phyloP scores from a whole-genome alignment of 2,329 filamentous ascomycete species.

The Alternaria infectoria region DNA sequence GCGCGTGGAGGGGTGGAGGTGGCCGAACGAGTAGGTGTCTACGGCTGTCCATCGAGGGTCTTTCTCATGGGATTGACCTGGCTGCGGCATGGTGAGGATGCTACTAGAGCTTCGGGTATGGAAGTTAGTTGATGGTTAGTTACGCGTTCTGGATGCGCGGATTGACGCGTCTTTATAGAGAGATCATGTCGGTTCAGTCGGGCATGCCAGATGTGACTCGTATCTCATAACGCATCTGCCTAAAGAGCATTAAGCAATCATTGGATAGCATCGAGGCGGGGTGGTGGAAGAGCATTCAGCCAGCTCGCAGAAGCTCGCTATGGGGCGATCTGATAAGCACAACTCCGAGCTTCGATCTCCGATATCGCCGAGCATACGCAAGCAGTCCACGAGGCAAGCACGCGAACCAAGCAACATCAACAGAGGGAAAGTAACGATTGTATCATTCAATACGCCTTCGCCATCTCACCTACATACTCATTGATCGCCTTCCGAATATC shows the following conservation, averaged over 20 bases:
- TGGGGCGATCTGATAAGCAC: background rate
- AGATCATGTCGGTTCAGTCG: background rate
- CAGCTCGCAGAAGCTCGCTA: background rate
- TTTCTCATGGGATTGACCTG: constrained; percentile 30
- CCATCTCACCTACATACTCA: background rate
- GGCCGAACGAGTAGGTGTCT: constrained; percentile 45
- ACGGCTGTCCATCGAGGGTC: constrained; percentile 49
- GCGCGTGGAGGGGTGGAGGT: constrained; percentile 40
- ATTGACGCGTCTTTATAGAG: constrained; percentile 9
- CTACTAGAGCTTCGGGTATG: background rate
- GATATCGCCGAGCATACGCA: constrained; percentile 14
- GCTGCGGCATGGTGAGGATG: background rate
- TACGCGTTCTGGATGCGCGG: background rate
- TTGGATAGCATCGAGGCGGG: background rate
- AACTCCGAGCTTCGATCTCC: constrained; percentile 15
- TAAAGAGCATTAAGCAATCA: background rate
- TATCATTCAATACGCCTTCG: background rate
- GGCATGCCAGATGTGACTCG: background rate
- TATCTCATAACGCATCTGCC: constrained; percentile 2
- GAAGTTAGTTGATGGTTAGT: background rate
- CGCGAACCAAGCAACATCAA: background rate
- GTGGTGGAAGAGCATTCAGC: constrained; percentile 9
- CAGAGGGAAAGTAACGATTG: background rate
- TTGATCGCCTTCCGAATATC: background rate
- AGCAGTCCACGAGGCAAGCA: background rate